Percentiles rank a stretch among this genome's conserved stretches.
These are phyloP conservation scores for Amoebophrya sp. DNA, from an alignment of 169 alveolate species.

Conservation along the genomic window DNA sequence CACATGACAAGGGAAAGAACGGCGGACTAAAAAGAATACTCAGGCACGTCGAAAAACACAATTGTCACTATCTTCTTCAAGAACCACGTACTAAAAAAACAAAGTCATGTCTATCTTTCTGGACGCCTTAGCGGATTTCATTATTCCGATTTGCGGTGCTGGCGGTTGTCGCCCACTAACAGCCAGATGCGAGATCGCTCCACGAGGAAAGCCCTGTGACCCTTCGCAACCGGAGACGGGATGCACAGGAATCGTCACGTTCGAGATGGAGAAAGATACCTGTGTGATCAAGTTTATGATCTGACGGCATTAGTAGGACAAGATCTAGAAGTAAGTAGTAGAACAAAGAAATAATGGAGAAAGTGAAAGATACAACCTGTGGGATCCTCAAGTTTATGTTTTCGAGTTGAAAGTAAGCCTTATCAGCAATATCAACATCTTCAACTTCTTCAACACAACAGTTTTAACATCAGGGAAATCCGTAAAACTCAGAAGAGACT, in stretches of 20 bases:
- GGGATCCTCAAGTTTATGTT: not conserved
- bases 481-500: too few species aligned
- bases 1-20: too few species aligned
- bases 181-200: not conserved
- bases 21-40: too few species aligned
- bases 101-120: not conserved
- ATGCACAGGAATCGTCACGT: not conserved
- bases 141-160: not conserved
- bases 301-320: not conserved
- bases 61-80: too few species aligned
- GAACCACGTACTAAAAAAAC: too few species aligned
- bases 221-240: not conserved
- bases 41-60: too few species aligned
- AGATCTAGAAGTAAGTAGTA: not conserved
- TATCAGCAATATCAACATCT: not conserved
- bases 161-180: not conserved
- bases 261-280: not conserved
- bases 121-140: not conserved
- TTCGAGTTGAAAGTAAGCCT: not conserved
- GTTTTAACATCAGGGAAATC: too few species aligned
- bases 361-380: not conserved
- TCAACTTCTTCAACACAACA: too few species aligned
- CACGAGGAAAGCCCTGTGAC: not conserved
- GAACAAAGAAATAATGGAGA: not conserved
- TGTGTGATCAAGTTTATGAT: not conserved